A percentile compares a stretch with the other conserved stretches of the same genome.
phyloP scores from a whole-genome alignment of 2,329 filamentous ascomycete genomes.

The Epichloe typhina region DNA sequence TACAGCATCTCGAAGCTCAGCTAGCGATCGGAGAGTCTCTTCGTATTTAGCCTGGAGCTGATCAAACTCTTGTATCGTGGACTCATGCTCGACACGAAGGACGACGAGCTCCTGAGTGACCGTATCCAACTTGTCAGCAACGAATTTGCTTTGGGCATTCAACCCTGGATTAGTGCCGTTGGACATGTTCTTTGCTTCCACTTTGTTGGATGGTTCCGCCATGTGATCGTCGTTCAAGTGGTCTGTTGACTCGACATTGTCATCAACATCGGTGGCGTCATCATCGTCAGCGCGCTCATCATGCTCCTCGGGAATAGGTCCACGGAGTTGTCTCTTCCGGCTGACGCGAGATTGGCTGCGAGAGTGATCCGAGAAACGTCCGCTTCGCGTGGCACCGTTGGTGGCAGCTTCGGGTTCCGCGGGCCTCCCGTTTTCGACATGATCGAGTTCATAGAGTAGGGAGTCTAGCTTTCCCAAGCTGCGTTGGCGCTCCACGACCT shows the following conservation, averaged over 20 bases:
- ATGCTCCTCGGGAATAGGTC: constrained; percentile 40
- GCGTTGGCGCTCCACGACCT: constrained; percentile 87
- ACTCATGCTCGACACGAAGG: constrained; percentile 80
- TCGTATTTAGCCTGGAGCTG: constrained; percentile 80
- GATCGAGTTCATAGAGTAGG: constrained; percentile 80
- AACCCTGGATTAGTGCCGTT: constrained; percentile 38
- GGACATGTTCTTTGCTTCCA: constrained; percentile 26
- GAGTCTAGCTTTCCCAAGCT: constrained; percentile 92
- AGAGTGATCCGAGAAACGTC: constrained; percentile 36
- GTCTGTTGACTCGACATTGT: background rate
- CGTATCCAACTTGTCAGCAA: constrained; percentile 83
- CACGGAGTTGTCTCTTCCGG: constrained; percentile 39
- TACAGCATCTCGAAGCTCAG: constrained; percentile 72
- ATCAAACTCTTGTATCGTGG: constrained; percentile 68
- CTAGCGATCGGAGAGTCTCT: constrained; percentile 67
- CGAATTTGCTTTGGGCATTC: constrained; percentile 70
- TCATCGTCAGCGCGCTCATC: constrained; percentile 37
- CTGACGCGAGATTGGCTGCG: constrained; percentile 40
- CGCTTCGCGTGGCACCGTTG: constrained; percentile 29
- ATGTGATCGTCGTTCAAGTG: background rate
- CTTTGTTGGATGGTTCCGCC: background rate
- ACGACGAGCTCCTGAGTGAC: constrained; percentile 87
- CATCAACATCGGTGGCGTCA: constrained; percentile 29
- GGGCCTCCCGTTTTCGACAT: constrained; percentile 47
- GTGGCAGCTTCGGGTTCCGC: constrained; percentile 15